Evolutionary conservation across 495 filamentous ascomycete genomes (phyloP), one percentile per base, ranked within the genome.

Genomic region (Neurospora intermedia): DNA sequence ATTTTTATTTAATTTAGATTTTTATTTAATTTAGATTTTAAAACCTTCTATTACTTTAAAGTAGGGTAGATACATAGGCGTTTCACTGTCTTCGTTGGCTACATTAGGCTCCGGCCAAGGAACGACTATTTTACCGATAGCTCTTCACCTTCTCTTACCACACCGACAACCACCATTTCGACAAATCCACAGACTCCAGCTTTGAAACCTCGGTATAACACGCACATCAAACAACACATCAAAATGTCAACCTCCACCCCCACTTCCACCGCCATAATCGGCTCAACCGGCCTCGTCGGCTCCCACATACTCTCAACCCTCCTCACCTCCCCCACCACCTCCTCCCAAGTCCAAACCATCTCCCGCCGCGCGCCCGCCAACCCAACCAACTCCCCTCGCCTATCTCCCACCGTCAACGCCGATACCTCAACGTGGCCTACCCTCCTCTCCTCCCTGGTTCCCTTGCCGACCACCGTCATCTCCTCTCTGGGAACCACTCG

Each of bases 401-500:
- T 91, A 59, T 77, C 85, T 45, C 77, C 85, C 46, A 78, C 80
- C 72, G 72, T 88, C 72, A 84, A 85, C 23, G 69, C 82, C 48
- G 84, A 89, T 74, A 84, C 81, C 8, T 70, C 80, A 6, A 84
- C 84, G 43, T 94, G 91, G 91, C 79, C 87, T 13, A 75, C 79
- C 20, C 80, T 80, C 62, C 84, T 94, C 73, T 78, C 83, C 13
- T 79, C 83, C 4, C 82, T 91, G 42, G 72, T 81, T 0, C 91
- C 91, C 0, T 70, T 85, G 0, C 91, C 91, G 0, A 79, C 83
- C 2, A 84, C 88, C 62, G 88, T 91, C 77, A 84, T 91, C 73
- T 91, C 91, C 1, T 83, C 89, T 18, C 83, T 94, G 27, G 92
- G 85, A 69, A 93, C 91, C 2, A 93, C 92, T 6, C 85, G 87